Evolutionary conservation across 2,329 filamentous ascomycete genomes (phyloP).

Genomic region (Lecanosticta acicola): DNA sequence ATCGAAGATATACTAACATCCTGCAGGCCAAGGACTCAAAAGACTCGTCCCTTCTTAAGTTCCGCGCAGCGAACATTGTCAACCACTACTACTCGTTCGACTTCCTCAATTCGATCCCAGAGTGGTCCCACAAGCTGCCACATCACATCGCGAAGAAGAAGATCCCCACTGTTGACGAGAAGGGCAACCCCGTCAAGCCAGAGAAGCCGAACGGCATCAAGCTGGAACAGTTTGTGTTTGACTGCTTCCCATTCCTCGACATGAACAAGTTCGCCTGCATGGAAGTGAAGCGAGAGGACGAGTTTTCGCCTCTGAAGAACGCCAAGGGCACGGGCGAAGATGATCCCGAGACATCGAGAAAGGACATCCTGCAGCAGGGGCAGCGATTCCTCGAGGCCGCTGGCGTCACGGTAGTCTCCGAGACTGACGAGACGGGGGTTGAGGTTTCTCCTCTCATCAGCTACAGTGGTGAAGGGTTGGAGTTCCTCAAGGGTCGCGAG

Average conservation of each 20-base stretch:
- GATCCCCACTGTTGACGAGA: constrained; percentile 76
- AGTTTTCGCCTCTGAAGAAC: constrained; percentile 98
- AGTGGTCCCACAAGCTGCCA: constrained; percentile 78
- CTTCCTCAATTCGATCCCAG: constrained; percentile 85
- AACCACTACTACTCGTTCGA: constrained; percentile 98
- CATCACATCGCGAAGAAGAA: constrained; percentile 98
- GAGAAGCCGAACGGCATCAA: constrained; percentile 97
- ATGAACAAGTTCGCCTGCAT: constrained; percentile 90
- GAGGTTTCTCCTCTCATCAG: constrained; percentile 91
- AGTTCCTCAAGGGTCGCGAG: constrained; percentile 54
- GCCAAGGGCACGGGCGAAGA: constrained; percentile 79
- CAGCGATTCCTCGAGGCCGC: constrained; percentile 76
- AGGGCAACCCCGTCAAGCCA: constrained; percentile 77
- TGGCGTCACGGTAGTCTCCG: constrained; percentile 67
- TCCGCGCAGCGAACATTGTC: constrained; percentile 97
- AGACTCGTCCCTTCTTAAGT: constrained; percentile 77
- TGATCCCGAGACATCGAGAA: constrained; percentile 86
- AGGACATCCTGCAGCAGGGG: constrained; percentile 85
- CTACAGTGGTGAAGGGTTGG: constrained; percentile 66
- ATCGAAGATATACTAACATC: no score
- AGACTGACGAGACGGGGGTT: constrained; percentile 59
- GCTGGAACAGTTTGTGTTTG: constrained; percentile 98
- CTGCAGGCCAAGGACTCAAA: constrained; percentile 66
- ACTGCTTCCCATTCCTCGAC: constrained; percentile 85
- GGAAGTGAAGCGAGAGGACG: constrained; percentile 93